phyloP scores from a whole-genome alignment of 768 basidiomycete genomes.

The Artomyces pyxidatus region DNA sequence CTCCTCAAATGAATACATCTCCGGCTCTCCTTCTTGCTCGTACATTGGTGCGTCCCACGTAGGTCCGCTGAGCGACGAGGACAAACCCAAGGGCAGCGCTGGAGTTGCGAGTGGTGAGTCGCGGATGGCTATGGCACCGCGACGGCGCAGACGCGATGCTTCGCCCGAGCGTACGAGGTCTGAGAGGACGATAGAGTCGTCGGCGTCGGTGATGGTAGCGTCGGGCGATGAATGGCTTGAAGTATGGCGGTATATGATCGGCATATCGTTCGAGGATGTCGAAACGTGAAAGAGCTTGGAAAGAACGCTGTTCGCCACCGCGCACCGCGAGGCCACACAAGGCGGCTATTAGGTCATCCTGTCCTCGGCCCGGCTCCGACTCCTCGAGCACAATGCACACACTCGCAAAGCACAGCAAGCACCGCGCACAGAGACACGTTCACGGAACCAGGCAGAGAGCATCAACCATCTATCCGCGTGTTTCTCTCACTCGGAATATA shows the following conservation, averaged over 20 bases:
- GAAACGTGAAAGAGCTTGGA: background rate
- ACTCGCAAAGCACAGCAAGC: background rate
- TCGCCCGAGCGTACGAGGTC: conserved; percentile 70
- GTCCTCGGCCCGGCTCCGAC: no score
- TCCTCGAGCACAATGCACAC: no score
- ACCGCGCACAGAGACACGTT: no score
- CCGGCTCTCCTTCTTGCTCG: background rate
- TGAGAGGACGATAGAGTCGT: conserved; percentile 64
- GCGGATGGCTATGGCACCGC: conserved; percentile 47
- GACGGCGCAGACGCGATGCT: conserved; percentile 61
- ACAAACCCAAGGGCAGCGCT: background rate
- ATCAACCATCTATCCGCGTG: no score
- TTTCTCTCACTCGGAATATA: no score
- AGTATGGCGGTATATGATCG: conserved; percentile 12
- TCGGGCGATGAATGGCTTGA: background rate
- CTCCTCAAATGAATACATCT: conserved; percentile 6
- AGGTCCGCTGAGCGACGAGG: background rate
- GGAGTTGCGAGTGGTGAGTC: conserved; percentile 2
- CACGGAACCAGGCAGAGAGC: no score
- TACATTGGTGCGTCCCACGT: background rate
- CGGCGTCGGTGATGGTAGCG: conserved; percentile 34
- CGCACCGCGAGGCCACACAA: no score
- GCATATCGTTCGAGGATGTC: conserved; percentile 4
- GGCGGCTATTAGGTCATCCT: no score
- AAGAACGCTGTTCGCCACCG: no score